A percentile compares a stretch with the other conserved stretches of the same genome.
These are phyloP conservation scores for Sphaerobolus stellatus DNA, from an alignment of 1,284 basidiomycete species.

Conservation along the genomic window DNA sequence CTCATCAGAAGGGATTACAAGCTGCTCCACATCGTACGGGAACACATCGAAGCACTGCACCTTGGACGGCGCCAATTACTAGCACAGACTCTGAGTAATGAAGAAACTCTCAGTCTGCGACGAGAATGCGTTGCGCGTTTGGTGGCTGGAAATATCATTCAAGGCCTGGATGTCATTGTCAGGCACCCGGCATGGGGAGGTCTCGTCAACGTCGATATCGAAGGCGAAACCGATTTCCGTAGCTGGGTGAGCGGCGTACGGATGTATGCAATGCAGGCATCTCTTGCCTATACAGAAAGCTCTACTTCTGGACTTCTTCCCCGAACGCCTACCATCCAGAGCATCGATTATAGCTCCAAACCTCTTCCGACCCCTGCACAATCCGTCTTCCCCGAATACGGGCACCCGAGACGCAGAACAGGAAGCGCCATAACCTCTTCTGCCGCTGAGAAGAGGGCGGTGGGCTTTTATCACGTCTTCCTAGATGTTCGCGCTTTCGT, in stretches of 20 bases:
- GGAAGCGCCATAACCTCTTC: slow-evolving; percentile 44
- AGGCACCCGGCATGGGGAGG: slow-evolving; percentile 90
- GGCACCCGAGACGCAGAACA: slow-evolving; percentile 48
- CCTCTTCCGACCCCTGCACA: slow-evolving; percentile 61
- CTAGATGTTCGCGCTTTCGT: slow-evolving; percentile 91
- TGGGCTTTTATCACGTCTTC: slow-evolving; percentile 85
- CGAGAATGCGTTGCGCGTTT: slow-evolving; percentile 86
- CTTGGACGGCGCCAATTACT: slow-evolving; percentile 87
- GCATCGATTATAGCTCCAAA: slow-evolving; percentile 25
- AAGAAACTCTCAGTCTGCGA: slow-evolving; percentile 82
- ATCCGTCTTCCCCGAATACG: slow-evolving; percentile 63
- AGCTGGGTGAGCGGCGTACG: slow-evolving; percentile 85
- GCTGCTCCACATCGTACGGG: slow-evolving; percentile 83
- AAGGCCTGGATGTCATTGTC: slow-evolving; percentile 93
- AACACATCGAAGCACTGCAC: slow-evolving; percentile 90
- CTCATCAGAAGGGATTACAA: slow-evolving; percentile 87
- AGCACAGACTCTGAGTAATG: slow-evolving; percentile 82
- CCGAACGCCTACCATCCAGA: slow-evolving; percentile 22
- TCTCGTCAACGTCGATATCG: slow-evolving; percentile 81
- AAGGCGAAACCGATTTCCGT: slow-evolving; percentile 69
- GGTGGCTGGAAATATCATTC: slow-evolving; percentile 88
- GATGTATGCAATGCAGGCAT: slow-evolving; percentile 86
- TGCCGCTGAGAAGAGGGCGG: slow-evolving; percentile 41
- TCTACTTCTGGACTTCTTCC: slow-evolving; percentile 33
- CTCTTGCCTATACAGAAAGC: slow-evolving; percentile 78